Conservation (phyloP, 2,329 filamentous ascomycete genomes). For the Septoria petroselini region DNA sequence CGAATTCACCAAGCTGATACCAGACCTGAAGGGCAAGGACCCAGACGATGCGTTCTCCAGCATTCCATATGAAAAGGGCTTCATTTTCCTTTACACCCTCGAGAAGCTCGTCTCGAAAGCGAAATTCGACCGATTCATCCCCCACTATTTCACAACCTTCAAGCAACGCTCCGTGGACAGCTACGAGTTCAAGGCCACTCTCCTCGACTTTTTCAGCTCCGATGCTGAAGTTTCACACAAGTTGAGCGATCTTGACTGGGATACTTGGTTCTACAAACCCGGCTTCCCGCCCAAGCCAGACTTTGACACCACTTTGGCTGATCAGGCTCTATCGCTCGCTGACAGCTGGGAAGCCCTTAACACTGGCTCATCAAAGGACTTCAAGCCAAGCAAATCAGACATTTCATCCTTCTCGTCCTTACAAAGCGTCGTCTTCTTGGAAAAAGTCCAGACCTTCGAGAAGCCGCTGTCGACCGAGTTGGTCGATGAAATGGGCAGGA, state of each 20-base stretch:
- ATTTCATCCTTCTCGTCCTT: slow-evolving; percentile 74
- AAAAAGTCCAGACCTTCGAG: slow-evolving; percentile 67
- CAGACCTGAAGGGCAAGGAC: slow-evolving; percentile 83
- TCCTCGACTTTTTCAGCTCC: slow-evolving; percentile 75
- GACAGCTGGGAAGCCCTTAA: slow-evolving; percentile 69
- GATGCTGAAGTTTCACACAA: slow-evolving; percentile 63
- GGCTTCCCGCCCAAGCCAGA: slow-evolving; percentile 86
- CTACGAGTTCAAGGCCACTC: slow-evolving; percentile 87
- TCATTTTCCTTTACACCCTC: slow-evolving; percentile 87
- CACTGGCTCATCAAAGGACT: slow-evolving; percentile 34
- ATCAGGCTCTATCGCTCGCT: slow-evolving; percentile 78
- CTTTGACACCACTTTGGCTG: slow-evolving; percentile 84
- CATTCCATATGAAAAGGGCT: slow-evolving; percentile 94
- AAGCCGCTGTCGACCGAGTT: slow-evolving; percentile 62
- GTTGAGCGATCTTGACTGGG: slow-evolving; percentile 78
- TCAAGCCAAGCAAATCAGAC: slow-evolving; percentile 65
- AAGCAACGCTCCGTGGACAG: slow-evolving; percentile 84
- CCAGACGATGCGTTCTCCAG: slow-evolving; percentile 94
- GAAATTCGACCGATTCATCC: slow-evolving; percentile 94
- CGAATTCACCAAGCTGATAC: slow-evolving; percentile 87
- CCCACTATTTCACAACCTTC: slow-evolving; percentile 87
- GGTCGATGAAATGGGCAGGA: slow-evolving; percentile 67
- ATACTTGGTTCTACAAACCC: slow-evolving; percentile 81
- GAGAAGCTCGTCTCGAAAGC: slow-evolving; percentile 79
- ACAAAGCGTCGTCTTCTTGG: slow-evolving; percentile 88